Evolutionary conservation across 805 yeast genomes (phyloP).

Genomic region (Diddensiella santjacobensis): DNA sequence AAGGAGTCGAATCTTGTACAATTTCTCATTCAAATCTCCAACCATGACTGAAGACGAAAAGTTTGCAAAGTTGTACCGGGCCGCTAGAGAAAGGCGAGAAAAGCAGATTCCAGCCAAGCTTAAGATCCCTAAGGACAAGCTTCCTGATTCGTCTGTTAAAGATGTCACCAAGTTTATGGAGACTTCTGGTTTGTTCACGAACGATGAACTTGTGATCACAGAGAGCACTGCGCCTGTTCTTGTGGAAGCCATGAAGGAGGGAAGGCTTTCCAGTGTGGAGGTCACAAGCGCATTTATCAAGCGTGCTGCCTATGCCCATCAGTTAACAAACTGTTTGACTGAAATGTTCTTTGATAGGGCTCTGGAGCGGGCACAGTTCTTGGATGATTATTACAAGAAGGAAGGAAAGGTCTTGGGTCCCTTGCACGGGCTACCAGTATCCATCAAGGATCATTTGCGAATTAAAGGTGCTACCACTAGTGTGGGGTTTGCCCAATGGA

Average conservation of each 20-base stretch:
- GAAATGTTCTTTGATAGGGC: constrained; percentile 52
- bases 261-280: constrained; percentile 24
- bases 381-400: constrained; percentile 47
- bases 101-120: constrained; percentile 21
- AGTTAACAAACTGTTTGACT: constrained; percentile 38
- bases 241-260: constrained; percentile 7
- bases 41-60: constrained; percentile 1
- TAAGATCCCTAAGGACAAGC: constrained; percentile 21
- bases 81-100: constrained; percentile 19
- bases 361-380: constrained; percentile 47
- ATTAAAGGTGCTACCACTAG: constrained; percentile 48
- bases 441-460: constrained; percentile 51
- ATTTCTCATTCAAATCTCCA: too few relatives aligned
- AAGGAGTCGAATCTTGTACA: neutral
- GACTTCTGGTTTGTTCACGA: constrained; percentile 17
- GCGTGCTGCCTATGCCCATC: constrained; percentile 57
- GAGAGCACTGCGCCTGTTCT: constrained; percentile 16
- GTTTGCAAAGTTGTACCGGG: constrained; percentile 1
- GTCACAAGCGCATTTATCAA: constrained; percentile 55
- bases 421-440: constrained; percentile 62
- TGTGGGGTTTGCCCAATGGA: constrained; percentile 41
- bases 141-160: constrained; percentile 21
- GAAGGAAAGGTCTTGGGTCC: constrained; percentile 54
- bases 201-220: constrained; percentile 8
- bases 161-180: constrained; percentile 24